Base-by-base conservation (phyloP, 2,329 filamentous ascomycete species). In the Penicillium crustosum region DNA sequence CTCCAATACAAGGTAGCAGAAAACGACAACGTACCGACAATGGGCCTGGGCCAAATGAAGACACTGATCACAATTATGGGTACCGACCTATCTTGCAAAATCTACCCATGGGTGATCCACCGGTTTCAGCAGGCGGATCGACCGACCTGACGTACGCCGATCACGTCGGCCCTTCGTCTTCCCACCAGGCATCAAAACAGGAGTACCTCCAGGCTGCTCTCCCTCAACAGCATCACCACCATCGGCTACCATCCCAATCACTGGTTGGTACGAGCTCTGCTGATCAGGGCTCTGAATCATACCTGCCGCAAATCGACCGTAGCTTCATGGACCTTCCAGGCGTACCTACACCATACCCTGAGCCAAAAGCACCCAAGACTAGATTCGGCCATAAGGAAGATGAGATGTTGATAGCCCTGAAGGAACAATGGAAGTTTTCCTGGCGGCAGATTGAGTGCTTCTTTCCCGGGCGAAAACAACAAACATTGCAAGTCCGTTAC, bases 391-490 rank as follows among this genome's bases (percentile, higher is more conserved):
- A 21, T 5, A 21, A n/a, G n/a, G 53, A 97, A 72, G 93, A 97
- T 74, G 87, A 90, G 65, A 79, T 96, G 48, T 81, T 97, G 53
- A 88, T 96, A 56, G 90, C 96, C 70, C 80, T 97, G 61, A 97
- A 97, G 75, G 93, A 97, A 77, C 93, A 94, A 70, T 95, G 94
- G 75, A 93, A 91, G 70, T 81, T 97, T 71, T 96, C 93, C 5
- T 97, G 93, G 93, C 96, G 96, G 77, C 93, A 97, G 80, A 97
- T 97, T 70, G 91, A 92, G 56, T 93, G 96, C 71, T 96, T 96
- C 77, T 97, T 97, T 67, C 93, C 93, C 0, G 93, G 92, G 1
- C 83, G 93, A 57, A 94, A 90, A 58, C 95, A 90, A 45, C 93
- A 93, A 19, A 96, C 93, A 31, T 78, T 97, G 60, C 93, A 97